Percentiles rank a stretch among this genome's conserved stretches.
These are phyloP conservation scores for Balansia obtecta DNA, from an alignment of 2,329 filamentous ascomycete species.

Conservation along the genomic window DNA sequence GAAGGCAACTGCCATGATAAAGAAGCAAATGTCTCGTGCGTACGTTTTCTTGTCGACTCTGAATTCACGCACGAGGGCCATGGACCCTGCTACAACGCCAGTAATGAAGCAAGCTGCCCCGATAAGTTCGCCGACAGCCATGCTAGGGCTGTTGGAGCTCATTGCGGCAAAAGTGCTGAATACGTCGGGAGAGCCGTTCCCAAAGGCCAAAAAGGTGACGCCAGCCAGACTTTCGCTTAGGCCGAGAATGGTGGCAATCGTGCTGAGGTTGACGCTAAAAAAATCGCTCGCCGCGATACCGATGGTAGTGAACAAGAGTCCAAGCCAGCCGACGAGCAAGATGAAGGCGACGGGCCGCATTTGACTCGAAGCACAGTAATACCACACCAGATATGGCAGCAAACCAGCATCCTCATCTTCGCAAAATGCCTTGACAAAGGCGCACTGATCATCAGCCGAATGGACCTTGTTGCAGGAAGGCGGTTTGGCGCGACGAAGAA, in stretches of 20 bases:
- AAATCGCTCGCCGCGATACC: constrained; percentile 97
- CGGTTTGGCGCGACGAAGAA: constrained; percentile 17
- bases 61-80: constrained; percentile 94
- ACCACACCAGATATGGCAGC: constrained; percentile 76
- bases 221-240: constrained; percentile 94
- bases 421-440: constrained; percentile 73
- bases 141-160: constrained; percentile 90
- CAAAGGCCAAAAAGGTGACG: constrained; percentile 92
- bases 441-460: constrained; percentile 66
- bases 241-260: constrained; percentile 76
- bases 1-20: constrained; percentile 75
- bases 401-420: constrained; percentile 81
- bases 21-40: constrained; percentile 83
- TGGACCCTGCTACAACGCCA: constrained; percentile 88
- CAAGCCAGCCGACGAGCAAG: constrained; percentile 71
- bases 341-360: constrained; percentile 67
- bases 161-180: constrained; percentile 98
- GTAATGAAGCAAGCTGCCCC: constrained; percentile 95
- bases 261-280: constrained; percentile 93
- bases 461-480: constrained; percentile 69
- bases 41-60: constrained; percentile 83
- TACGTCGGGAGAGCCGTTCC: constrained; percentile 94
- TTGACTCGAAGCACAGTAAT: constrained; percentile 67
- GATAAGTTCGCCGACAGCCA: constrained; percentile 90
- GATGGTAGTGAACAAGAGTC: constrained; percentile 86